These are phyloP conservation scores for Nitzschia sp. DNA, from an alignment of 108 stramenopile species.

Conservation along the genomic window DNA sequence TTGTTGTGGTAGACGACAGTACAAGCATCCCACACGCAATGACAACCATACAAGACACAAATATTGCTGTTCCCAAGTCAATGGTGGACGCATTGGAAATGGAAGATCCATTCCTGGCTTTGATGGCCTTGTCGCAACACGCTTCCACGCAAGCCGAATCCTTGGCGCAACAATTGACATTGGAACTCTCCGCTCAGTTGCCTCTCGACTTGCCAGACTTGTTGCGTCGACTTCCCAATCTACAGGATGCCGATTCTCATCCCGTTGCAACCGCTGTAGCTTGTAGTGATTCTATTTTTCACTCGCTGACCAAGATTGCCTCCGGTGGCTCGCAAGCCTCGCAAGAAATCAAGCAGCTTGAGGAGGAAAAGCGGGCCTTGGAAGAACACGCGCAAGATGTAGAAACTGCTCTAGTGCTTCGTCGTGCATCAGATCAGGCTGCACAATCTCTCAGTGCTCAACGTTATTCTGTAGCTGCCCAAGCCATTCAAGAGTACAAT, in stretches of 20 bases:
- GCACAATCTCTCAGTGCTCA: constrained; percentile 53
- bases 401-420: constrained; percentile 59
- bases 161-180: constrained; percentile 39
- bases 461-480: constrained; percentile 52
- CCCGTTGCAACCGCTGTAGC: constrained; percentile 53
- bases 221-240: constrained; percentile 11
- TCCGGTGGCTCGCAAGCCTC: constrained; percentile 79
- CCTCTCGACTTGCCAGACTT: constrained; percentile 31
- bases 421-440: constrained; percentile 44
- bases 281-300: constrained; percentile 72
- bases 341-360: constrained; percentile 70
- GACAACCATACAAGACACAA: no score
- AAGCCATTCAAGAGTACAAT: constrained; percentile 56
- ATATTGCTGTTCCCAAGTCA: constrained; percentile 28
- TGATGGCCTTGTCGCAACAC: constrained; percentile 42
- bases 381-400: constrained; percentile 66
- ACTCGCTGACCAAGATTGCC: constrained; percentile 79
- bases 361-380: constrained; percentile 60
- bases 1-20: no score
- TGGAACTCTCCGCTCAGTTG: constrained; percentile 6
- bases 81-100: constrained; percentile 57
- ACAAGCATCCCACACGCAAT: no score
- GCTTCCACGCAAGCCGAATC: constrained; percentile 35
- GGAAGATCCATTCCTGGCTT: constrained; percentile 50
- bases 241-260: constrained; percentile 32